Conservation (phyloP, 2,329 filamentous ascomycete genomes). For the Lasiodiplodia citricola region DNA sequence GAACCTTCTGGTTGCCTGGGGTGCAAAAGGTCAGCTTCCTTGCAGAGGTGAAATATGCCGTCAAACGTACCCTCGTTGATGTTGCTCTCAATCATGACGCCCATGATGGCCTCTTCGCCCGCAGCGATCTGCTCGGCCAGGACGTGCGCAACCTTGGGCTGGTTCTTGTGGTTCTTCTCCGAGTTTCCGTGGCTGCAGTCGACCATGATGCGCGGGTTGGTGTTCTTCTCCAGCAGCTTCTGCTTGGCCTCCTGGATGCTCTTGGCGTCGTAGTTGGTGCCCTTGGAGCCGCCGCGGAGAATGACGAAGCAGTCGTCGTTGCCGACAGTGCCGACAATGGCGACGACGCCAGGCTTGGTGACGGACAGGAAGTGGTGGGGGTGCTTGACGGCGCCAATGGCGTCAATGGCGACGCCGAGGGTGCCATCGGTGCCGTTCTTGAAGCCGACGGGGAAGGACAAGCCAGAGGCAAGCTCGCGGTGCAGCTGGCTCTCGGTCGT, state of each 20-base stretch:
- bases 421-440: conserved; percentile 98
- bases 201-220: conserved; percentile 85
- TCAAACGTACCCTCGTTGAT: conserved; percentile 80
- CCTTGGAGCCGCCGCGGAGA: conserved; percentile 86
- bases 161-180: conserved; percentile 94
- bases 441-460: conserved; percentile 98
- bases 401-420: conserved; percentile 88
- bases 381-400: conserved; percentile 88
- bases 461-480: conserved; percentile 88
- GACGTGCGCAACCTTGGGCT: conserved; percentile 85
- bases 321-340: conserved; percentile 90
- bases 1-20: conserved; percentile 85
- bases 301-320: conserved; percentile 99
- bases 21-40: conserved; percentile 8
- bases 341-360: conserved; percentile 93
- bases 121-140: conserved; percentile 83
- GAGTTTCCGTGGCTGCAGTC: conserved; percentile 98
- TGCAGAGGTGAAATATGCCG: conserved; percentile 7
- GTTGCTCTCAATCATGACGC: conserved; percentile 98
- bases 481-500: conserved; percentile 97
- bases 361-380: conserved; percentile 97
- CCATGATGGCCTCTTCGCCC: conserved; percentile 88
- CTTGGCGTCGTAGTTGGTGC: conserved; percentile 89
- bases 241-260: conserved; percentile 85
- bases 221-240: conserved; percentile 74